Base-by-base conservation (phyloP, 305 asterid species). In the Solanum hybrid region DNA sequence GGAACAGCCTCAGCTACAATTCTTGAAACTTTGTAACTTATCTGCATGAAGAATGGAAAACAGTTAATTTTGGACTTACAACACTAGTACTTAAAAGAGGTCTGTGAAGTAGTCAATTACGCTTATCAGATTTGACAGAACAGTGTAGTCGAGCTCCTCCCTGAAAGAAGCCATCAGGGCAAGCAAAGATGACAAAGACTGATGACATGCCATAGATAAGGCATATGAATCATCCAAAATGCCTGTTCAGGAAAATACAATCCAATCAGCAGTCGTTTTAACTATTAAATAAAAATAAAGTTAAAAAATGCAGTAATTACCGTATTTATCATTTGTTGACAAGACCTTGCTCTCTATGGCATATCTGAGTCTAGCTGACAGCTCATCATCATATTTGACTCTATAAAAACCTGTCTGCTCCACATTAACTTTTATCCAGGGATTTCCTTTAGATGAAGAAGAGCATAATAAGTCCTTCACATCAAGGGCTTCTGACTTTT, bases 1-100 rank as follows among this genome's bases (percentile, higher is more conserved):
- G 98, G 98, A 87, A 94, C 95, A 85, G 99, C 97, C 94, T 97
- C 99, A 51, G 95, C 97, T 80, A 94, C 96, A 87, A 97, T 93
- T 90, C 93, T 93, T 64, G 91, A 92, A 90, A 97, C 96, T 92
- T 92, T 95, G 90, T 89, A 92, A 92, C 97, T 94, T 81, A 97
- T 93, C 99, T 97, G 97, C 88, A 90, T 90, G 87, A 78, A 46
- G 76, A 76, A 56, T 38, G 75, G 86, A 56, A 51, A 88, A 77
- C 60, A 35, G 32, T 40, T 73, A 31, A 26, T 42, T 31, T 73
- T 40, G 56, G 69, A 38, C 17, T 34, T 72, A 77, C 85, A 42
- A 29, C 36, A 60, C 35, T 20, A 56, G 22, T 35, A 88, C 14
- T 34, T 38, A 85, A 35, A 3, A 14, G 89, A 36, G 78, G 31